These are phyloP conservation scores for Candida argentea DNA, from an alignment of 805 yeast genomes.

Conservation along the genomic window DNA sequence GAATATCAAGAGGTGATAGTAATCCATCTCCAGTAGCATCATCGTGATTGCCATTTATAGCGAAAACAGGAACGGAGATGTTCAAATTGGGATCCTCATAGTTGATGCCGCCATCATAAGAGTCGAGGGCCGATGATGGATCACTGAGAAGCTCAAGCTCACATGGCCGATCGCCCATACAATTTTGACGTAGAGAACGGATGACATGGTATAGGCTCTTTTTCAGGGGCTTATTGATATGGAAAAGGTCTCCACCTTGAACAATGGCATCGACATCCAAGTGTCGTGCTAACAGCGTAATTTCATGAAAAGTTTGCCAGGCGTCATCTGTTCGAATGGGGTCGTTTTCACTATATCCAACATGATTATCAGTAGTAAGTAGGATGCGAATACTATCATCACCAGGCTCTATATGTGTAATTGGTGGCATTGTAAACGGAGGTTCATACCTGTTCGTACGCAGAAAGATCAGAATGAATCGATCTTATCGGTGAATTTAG, in stretches of 20 bases:
- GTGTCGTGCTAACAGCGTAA: conserved; percentile 58
- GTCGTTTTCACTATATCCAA: conserved; percentile 85
- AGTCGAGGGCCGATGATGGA: conserved; percentile 51
- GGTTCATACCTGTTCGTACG: too few relatives aligned
- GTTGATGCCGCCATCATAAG: conserved; percentile 62
- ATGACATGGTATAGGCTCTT: conserved; percentile 79
- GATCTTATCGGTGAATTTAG: too few relatives aligned
- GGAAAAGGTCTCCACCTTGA: conserved; percentile 92
- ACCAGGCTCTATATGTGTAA: conserved; percentile 15
- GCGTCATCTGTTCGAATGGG: conserved; percentile 87
- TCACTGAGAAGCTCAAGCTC: conserved; percentile 78
- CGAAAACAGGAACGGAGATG: conserved; percentile 82
- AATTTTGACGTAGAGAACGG: conserved; percentile 54
- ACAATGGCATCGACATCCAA: conserved; percentile 77
- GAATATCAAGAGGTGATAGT: conserved; percentile 76
- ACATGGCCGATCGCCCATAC: conserved; percentile 83
- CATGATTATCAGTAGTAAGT: conserved; percentile 92
- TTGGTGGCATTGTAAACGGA: background rate
- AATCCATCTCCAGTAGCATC: conserved; percentile 86
- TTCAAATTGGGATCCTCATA: conserved; percentile 88
- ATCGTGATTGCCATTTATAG: conserved; percentile 93
- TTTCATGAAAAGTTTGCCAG: conserved; percentile 80
- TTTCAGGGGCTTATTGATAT: conserved; percentile 79
- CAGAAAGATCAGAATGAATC: too few relatives aligned
- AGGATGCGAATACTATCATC: conserved; percentile 67